phyloP scores from a whole-genome alignment of 176 grass and related monocot species.

The Puccinellia tenuiflora region DNA sequence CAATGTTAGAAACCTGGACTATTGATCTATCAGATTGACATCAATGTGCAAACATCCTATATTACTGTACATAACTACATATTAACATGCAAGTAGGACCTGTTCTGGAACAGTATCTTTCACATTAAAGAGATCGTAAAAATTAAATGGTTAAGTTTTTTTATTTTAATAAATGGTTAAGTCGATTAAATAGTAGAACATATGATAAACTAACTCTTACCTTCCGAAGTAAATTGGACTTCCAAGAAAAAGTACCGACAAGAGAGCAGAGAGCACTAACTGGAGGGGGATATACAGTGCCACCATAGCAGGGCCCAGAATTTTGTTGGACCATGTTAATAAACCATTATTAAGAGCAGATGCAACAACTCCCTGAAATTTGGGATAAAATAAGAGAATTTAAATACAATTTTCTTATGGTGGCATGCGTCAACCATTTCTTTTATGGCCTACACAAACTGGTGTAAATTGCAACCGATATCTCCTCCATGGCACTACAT shows the following conservation, averaged over 20 bases:
- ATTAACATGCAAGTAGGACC: not conserved
- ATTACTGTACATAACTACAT: not conserved
- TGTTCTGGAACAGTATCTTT: conserved; percentile 13
- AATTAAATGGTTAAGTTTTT: not conserved
- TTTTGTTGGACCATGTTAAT: conserved; percentile 95
- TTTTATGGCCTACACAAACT: not conserved
- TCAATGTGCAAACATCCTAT: not conserved
- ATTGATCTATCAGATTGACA: not conserved
- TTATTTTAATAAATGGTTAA: no score
- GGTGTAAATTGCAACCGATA: not conserved
- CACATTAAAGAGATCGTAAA: not conserved
- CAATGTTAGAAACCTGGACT: not conserved
- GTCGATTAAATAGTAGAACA: conserved; percentile 2
- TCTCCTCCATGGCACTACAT: not conserved
- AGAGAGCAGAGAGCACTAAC: conserved; percentile 65
- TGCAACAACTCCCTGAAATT: conserved; percentile 64
- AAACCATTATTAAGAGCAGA: conserved; percentile 82
- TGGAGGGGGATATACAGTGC: conserved; percentile 88
- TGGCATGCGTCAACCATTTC: not conserved
- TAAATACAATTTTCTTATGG: not conserved
- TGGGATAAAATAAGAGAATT: not conserved
- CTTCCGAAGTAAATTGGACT: conserved; percentile 88
- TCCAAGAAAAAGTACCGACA: conserved; percentile 76
- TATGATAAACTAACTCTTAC: conserved; percentile 24
- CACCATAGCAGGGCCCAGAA: conserved; percentile 83